Evolutionary conservation across 768 basidiomycete species (phyloP), one percentile per base, ranked within the genome.

Genomic region (Arthromyces matolae): DNA sequence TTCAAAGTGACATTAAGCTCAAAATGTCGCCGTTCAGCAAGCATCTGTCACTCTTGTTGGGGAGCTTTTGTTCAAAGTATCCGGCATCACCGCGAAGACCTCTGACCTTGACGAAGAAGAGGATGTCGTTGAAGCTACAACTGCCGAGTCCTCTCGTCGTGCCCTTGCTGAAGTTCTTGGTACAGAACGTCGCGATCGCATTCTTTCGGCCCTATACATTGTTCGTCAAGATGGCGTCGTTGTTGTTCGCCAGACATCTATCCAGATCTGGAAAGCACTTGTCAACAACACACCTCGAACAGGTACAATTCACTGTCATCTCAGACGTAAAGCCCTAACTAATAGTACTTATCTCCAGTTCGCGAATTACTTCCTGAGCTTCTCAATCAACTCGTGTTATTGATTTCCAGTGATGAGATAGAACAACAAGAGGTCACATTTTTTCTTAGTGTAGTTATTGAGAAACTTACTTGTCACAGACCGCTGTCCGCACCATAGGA

Each of bases 241-340:
- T 33, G 79, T 84, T 36, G 94, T 98, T 29, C 83, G 95, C 32
- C 89, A 92, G 62, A 83, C 92, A 2, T 89, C 94, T 0, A 81
- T 95, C 36, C 92, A 92, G 48, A 96, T 98, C 54, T 99, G 96
- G 96, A 98, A 98, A 68, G 95, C 93, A 4, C 75, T 98, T 53
- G 94, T 99, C 8, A 81, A 92, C 64, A 98, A 95, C 58, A 95
- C 93, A 0, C 93, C 92, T 5, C 76, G 86, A 36, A 95, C 93
- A 54, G 86, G 92, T 92, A 61, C 47, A 71, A 40, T 27, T 43
- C 28, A 25, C 18, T 9, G 29, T 13, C 40, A 27, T 29, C 31
- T 24, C 35, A 13, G 48, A 10, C n/a, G 8, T 9, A 23, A 37
- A 19, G 27, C 22, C 37, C 34, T 31, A 39, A 13, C 16, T 33